A percentile compares a stretch with the other conserved stretches of the same genome.
Evolutionary conservation across 1,284 basidiomycete species (phyloP).

Genomic region (Cryptococcus amylolentus): DNA sequence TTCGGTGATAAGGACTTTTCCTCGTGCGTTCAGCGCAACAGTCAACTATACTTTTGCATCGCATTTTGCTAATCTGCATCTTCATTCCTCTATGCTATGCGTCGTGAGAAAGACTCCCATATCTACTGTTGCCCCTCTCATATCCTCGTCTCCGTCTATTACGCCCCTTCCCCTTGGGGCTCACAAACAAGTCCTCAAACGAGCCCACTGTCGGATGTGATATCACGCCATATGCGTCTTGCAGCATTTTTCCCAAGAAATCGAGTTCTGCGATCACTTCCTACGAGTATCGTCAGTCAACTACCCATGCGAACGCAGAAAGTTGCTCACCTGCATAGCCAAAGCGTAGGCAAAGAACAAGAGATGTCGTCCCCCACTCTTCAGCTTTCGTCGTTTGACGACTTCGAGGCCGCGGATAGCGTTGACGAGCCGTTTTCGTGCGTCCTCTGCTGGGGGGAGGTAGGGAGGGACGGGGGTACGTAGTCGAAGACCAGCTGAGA

Average conservation of each 20-base stretch:
- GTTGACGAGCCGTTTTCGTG: constrained; percentile 72
- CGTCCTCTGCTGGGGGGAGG: constrained; percentile 82
- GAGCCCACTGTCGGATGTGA: constrained; percentile 64
- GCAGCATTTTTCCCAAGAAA: constrained; percentile 67
- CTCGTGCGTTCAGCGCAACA: too few species aligned
- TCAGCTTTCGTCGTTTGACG: constrained; percentile 62
- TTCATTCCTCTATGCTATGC: too few species aligned
- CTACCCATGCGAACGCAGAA: neutral
- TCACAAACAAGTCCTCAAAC: constrained; percentile 63
- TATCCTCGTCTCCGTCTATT: constrained; percentile 22
- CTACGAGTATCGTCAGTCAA: constrained; percentile 5
- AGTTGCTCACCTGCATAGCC: constrained; percentile 62
- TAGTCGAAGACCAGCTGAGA: constrained; percentile 79
- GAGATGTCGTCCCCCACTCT: constrained; percentile 66
- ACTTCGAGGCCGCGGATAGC: constrained; percentile 82
- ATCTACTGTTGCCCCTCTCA: constrained; percentile 25
- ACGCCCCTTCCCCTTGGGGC: constrained; percentile 19
- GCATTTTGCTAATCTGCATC: too few species aligned
- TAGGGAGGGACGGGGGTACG: constrained; percentile 92
- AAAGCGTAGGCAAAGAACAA: constrained; percentile 91
- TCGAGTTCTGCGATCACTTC: constrained; percentile 88
- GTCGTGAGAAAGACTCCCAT: too few species aligned
- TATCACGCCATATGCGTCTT: constrained; percentile 78
- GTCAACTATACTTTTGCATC: too few species aligned
- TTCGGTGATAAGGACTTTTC: too few species aligned